Base-by-base conservation (phyloP, 805 yeast species). In the Starmerella riodocensis region DNA sequence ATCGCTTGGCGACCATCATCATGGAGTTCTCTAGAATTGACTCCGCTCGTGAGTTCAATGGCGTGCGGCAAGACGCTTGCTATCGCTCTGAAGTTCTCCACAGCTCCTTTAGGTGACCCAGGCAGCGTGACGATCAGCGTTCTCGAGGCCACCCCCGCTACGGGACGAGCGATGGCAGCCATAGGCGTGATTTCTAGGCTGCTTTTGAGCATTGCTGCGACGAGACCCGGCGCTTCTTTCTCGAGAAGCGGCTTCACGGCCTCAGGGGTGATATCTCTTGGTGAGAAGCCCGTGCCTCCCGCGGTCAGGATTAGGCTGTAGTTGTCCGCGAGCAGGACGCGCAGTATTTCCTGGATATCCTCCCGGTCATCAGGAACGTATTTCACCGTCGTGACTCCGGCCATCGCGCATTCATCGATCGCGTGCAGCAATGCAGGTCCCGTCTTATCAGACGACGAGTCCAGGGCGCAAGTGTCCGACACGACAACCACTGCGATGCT, bases 271-370 rank as follows among this genome's bases (percentile, higher is more conserved):
- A 57, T 50, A 51, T 71, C 76, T 6, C 58, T 49, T 4, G 46
- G 48, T 2, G 67, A 53, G 50, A 71, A 68, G 5, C 76, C 76
- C 0, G 76, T 71, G 0, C 76, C 75, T 4, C 76, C 76, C 22
- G 67, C 55, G 1, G 73, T 66, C n/a, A 71, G 30, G 7, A 71
- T 53, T 16, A 69, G 34, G 9, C 35, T 11, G 29, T 45, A 51
- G 3, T 30, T 34, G 7, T 40, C 37, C 1, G 59, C 53, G 5
- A 42, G 32, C 59, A 64, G 56, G 9, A 49, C 38, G 9, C 40
- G 41, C 8, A 67, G 41, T 2, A 33, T 43, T 4, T 40, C 30
- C 34, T 59, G 63, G 24, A 69, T 64, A 13, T 48, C 54, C 22
- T 45, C 47, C 2, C 33, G 33, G 9, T 58, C 55, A 44, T 70